Evolutionary conservation across 306 rosid species (phyloP), one percentile per base, ranked within the genome.

Genomic region (Acacia acuminata): DNA sequence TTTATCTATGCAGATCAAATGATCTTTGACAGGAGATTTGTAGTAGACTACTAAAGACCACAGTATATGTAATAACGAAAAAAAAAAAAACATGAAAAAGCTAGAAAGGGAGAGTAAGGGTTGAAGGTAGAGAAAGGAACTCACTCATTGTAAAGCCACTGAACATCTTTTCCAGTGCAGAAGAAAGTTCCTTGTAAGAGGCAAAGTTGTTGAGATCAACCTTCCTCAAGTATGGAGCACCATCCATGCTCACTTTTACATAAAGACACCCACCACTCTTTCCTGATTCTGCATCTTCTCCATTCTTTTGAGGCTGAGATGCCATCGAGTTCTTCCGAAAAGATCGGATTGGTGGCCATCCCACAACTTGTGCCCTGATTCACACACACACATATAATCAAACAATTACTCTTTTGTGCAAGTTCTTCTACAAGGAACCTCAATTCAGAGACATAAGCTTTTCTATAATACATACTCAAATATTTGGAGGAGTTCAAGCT

Each of bases 321-420:
- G 91, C 89, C 98, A 95, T 93, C 12, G 95, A 88, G 89, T 93
- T 93, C 92, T 95, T 95, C 88, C 98, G 87, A 84, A 92, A 93
- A 22, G 98, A 89, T 63, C 98, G 95, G 82, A 95, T 92, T 79
- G 98, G 98, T 63, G 98, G 98, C 98, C 98, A 95, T 88, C 98
- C 98, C 77, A 95, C 98, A 76, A 95, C 98, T 77, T 93, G 98
- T 50, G 95, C 93, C 89, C 98, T 95, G 91, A 81, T 65, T 82
- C 88, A 77, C 44, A 27, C 27, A 82, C 40, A 82, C 10, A 80
- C 51, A 43, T 14, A 51, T 1, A 3, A 86, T 42, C 36, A 83
- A 81, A 19, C 32, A 71, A n/a, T 75, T 68, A 82, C 70, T 17
- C 6, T 9, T 64, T 56, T 36, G 34, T 53, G 14, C 44, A 25